phyloP scores from a whole-genome alignment of 2,329 filamentous ascomycete species.

The Aspergillus ochraceoroseus region DNA sequence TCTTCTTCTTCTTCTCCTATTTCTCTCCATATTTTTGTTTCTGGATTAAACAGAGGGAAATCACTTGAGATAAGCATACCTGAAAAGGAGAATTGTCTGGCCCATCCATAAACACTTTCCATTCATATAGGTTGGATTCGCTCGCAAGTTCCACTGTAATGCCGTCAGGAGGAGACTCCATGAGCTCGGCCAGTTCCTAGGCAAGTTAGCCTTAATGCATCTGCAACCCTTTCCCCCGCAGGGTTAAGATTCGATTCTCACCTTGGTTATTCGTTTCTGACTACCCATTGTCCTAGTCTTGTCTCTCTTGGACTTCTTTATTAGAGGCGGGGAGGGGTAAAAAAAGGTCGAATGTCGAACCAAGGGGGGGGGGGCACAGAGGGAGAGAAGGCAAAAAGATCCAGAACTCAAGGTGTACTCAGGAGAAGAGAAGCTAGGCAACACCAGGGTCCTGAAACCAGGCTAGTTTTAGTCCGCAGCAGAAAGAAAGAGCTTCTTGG shows the following conservation, averaged over 20 bases:
- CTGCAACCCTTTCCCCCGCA: not conserved
- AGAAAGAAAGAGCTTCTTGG: too few relatives aligned
- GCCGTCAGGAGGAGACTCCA: slow-evolving; percentile 52
- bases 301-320: slow-evolving; percentile 11
- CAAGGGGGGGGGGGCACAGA: not conserved
- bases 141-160: slow-evolving; percentile 55
- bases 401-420: too few relatives aligned
- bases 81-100: slow-evolving; percentile 61
- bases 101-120: slow-evolving; percentile 63
- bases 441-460: too few relatives aligned
- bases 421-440: too few relatives aligned
- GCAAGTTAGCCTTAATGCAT: slow-evolving; percentile 7
- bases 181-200: slow-evolving; percentile 62
- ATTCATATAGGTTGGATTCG: slow-evolving; percentile 62
- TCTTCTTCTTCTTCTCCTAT: too few relatives aligned
- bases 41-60: not conserved
- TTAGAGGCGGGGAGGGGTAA: not conserved
- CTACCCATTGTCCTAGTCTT: slow-evolving; percentile 40
- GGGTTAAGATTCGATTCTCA: slow-evolving; percentile 15
- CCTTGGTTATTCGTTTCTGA: slow-evolving; percentile 48
- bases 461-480: too few relatives aligned
- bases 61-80: slow-evolving; percentile 44
- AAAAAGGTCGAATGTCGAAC: not conserved
- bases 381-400: not conserved
- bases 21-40: not conserved